Percentiles rank a stretch among this genome's conserved stretches.
phyloP scores from a whole-genome alignment of 352 stramenopile genomes.

The Saprolegnia diclina region DNA sequence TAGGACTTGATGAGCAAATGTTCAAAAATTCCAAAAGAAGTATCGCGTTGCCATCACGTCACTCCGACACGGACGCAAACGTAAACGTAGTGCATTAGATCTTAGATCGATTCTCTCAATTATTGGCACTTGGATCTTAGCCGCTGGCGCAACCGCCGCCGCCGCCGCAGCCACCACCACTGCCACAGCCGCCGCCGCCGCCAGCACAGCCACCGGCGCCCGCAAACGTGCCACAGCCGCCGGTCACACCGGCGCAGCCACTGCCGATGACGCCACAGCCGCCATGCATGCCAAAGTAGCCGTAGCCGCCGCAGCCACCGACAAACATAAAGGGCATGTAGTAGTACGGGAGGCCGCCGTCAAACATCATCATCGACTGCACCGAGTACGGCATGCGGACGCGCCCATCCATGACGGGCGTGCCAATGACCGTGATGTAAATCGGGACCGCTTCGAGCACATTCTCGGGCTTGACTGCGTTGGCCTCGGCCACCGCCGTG shows the following conservation, averaged over 20 bases:
- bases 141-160: constrained; percentile 12
- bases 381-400: not conserved
- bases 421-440: constrained; percentile 5
- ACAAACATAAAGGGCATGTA: not conserved
- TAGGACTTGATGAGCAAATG: too few species aligned
- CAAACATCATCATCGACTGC: constrained; percentile 10
- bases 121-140: too few species aligned
- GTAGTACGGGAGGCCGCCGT: constrained; percentile 13
- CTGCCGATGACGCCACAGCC: not conserved
- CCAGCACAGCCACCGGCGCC: not conserved
- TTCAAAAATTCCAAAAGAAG: too few species aligned
- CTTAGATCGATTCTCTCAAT: too few species aligned
- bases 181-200: not conserved
- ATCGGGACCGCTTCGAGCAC: not conserved
- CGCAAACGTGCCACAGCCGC: constrained; percentile 4
- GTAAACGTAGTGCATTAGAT: too few species aligned
- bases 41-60: too few species aligned
- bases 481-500: not conserved
- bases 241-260: not conserved
- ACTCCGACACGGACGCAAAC: too few species aligned
- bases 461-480: not conserved
- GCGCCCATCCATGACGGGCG: constrained; percentile 9
- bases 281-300: constrained; percentile 4
- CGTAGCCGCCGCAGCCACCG: not conserved
- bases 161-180: not conserved